A percentile compares a stretch with the other conserved stretches of the same genome.
These are phyloP conservation scores for Anaeramoeba flamelloides DNA, from an alignment of 78 protist species.

Conservation along the genomic window DNA sequence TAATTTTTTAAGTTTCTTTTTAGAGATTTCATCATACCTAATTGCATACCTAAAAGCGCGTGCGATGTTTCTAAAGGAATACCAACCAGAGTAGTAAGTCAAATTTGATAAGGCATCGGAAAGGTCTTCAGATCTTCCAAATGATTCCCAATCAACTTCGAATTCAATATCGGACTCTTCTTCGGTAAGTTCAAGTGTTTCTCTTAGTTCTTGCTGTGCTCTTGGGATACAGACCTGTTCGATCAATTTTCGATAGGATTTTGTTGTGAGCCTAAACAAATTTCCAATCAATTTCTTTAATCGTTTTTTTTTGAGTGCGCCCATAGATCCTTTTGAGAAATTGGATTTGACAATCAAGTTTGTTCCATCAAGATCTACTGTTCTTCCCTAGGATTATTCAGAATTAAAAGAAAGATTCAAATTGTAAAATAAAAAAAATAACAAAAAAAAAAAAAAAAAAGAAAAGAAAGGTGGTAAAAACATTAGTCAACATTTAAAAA, in stretches of 20 bases:
- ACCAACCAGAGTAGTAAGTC: neutral
- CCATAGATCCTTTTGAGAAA: neutral
- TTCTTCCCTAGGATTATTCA: neutral
- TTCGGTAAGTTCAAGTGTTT: neutral
- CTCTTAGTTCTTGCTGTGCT: neutral
- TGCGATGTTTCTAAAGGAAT: neutral
- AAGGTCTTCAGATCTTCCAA: neutral
- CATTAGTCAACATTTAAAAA: too few relatives aligned
- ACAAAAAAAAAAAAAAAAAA: too few relatives aligned
- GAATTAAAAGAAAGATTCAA: too few relatives aligned
- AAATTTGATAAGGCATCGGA: neutral
- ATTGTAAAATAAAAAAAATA: too few relatives aligned
- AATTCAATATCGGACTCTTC: neutral
- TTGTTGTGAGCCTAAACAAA: too few relatives aligned
- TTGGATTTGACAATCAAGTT: neutral
- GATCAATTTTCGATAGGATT: neutral
- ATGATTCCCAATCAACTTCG: constrained; percentile 2
- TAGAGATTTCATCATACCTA: neutral
- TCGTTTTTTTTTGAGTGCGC: neutral
- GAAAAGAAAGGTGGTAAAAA: too few relatives aligned
- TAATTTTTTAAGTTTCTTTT: neutral
- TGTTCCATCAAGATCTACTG: neutral
- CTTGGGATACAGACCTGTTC: neutral
- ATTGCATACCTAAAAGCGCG: neutral
- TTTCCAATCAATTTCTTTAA: too few relatives aligned